Evolutionary conservation across 306 rosid species (phyloP).

Genomic region (Trifolium subterraneum): DNA sequence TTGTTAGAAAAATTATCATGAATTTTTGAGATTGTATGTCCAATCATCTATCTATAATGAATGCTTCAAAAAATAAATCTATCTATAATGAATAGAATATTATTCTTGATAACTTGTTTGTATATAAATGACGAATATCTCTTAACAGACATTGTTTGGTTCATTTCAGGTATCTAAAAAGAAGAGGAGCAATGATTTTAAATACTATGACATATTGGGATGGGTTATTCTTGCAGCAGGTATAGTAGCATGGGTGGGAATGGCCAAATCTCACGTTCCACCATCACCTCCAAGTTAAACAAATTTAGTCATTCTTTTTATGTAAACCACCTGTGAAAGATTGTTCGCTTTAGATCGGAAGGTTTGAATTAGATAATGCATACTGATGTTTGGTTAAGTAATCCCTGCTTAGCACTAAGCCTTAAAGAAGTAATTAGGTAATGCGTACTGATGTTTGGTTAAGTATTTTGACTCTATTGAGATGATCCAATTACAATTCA

Average conservation of each 20-base stretch:
- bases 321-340: constrained; percentile 39
- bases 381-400: neutral
- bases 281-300: constrained; percentile 68
- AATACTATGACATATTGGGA: constrained; percentile 81
- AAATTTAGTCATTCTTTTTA: constrained; percentile 14
- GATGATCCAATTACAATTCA: too few relatives aligned
- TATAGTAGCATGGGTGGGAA: constrained; percentile 73
- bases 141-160: constrained; percentile 25
- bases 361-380: neutral
- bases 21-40: constrained; percentile 6
- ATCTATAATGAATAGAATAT: neutral
- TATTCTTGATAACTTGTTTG: neutral
- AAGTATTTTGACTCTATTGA: too few relatives aligned
- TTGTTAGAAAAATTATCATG: constrained; percentile 26
- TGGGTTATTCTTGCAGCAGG: constrained; percentile 85
- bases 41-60: constrained; percentile 8
- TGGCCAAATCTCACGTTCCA: constrained; percentile 73
- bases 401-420: too few relatives aligned
- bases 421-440: too few relatives aligned
- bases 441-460: too few relatives aligned
- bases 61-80: too few relatives aligned
- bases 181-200: constrained; percentile 67
- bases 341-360: neutral
- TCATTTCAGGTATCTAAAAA: constrained; percentile 61
- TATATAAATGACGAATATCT: neutral